A percentile compares a stretch with the other conserved stretches of the same genome.
Conservation (phyloP, 2,329 filamentous ascomycete species). For the Graphilbum fragrans region DNA sequence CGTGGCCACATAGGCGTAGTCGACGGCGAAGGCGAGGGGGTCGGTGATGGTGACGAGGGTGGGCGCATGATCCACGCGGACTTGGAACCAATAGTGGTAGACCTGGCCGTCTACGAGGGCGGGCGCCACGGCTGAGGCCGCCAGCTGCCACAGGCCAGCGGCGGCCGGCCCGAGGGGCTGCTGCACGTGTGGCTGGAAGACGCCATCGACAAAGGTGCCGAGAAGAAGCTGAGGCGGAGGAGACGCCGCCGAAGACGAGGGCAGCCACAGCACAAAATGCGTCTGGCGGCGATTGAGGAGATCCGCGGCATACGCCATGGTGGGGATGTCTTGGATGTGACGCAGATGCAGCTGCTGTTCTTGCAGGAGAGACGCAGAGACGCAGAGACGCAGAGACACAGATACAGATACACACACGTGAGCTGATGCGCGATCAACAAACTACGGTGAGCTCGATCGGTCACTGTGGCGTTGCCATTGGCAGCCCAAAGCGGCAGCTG, state of each 20-base stretch:
- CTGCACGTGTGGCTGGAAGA: slow-evolving; percentile 7
- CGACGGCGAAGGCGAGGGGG: slow-evolving; percentile 13
- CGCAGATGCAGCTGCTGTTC: too few relatives aligned
- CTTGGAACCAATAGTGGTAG: slow-evolving; percentile 13
- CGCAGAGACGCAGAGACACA: too few relatives aligned
- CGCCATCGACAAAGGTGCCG: slow-evolving; percentile 4
- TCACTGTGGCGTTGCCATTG: too few relatives aligned
- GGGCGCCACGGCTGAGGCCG: slow-evolving; percentile 11
- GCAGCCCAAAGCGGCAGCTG: too few relatives aligned
- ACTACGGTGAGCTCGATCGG: too few relatives aligned
- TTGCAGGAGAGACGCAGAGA: too few relatives aligned
- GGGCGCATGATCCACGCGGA: slow-evolving; percentile 3
- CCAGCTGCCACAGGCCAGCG: slow-evolving; percentile 28
- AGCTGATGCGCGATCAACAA: too few relatives aligned
- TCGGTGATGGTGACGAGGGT: slow-evolving; percentile 8
- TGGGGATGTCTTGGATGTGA: background rate
- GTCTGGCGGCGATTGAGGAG: slow-evolving; percentile 7
- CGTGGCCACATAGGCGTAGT: slow-evolving; percentile 8
- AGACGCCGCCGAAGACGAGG: slow-evolving; percentile 1
- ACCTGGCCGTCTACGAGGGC: slow-evolving; percentile 5
- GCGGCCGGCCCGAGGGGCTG: slow-evolving; percentile 26
- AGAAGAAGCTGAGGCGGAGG: slow-evolving; percentile 9
- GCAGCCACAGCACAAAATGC: slow-evolving; percentile 14
- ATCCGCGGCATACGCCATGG: slow-evolving; percentile 6
- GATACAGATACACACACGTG: too few relatives aligned